Evolutionary conservation across 73 alveolate species (phyloP), one percentile per base, ranked within the genome.

Genomic region (Uronychia binucleata): DNA sequence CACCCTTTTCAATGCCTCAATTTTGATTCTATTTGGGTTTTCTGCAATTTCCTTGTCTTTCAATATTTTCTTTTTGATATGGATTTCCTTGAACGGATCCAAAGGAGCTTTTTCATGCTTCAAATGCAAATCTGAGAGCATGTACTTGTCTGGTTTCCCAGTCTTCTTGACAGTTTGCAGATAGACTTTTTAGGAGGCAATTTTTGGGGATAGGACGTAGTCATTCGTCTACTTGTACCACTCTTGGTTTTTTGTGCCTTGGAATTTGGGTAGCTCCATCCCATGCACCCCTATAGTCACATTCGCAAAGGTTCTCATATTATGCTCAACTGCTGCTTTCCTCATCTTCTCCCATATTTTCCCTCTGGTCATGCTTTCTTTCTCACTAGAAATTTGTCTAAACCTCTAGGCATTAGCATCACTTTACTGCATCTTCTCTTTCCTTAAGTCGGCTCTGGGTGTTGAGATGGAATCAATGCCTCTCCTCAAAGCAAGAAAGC

Each of bases 221-320:
- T 46, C 67, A 46, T 46, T 46, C n/a, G 67, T 46, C 5, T 11
- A 46, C 19, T 46, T 46, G 67, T 46, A 46, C 67, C 67, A 46
- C 79, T 85, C 83, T 85, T 84, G 57, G 57, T 60, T 78, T 80
- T 90, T 86, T 77, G 83, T 74, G 67, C 78, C 93, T 0, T 86
- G 29, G 35, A 85, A 90, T 84, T 90, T 90, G 0, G 95, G 95
- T 29, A 90, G 75, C 79, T 90, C 95, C 82, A 77, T 85, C 30
- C 95, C 95, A 86, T 90, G 95, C 0, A 90, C 95, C 0, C 95
- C 95, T 14, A 90, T 58, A 13, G 93, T 78, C 29, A 81, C 86
- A 59, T 67, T 79, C 11, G 90, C 76, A 85, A 90, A 90, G 11
- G 93, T 90, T 84, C 84, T 90, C 28, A 83, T 85, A 82, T 90